Evolutionary conservation across 1,284 basidiomycete species (phyloP).

Genomic region (Neolentinus lepideus): DNA sequence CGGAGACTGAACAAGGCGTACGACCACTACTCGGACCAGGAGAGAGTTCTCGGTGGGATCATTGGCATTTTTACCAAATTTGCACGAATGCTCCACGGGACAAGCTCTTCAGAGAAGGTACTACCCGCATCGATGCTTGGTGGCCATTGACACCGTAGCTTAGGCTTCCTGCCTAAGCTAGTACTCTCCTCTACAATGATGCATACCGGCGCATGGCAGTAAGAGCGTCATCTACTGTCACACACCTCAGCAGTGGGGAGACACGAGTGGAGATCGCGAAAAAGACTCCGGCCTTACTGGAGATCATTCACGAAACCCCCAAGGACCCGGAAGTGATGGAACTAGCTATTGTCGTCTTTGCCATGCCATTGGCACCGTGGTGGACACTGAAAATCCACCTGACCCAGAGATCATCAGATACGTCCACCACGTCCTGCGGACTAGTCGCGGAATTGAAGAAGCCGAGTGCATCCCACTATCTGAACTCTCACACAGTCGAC

Average conservation of each 20-base stretch:
- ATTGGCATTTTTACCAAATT: conserved; percentile 57
- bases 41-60: conserved; percentile 42
- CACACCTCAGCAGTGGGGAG: conserved; percentile 49
- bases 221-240: conserved; percentile 46
- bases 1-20: conserved; percentile 38
- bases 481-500: conserved; percentile 47
- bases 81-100: conserved; percentile 50
- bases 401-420: conserved; percentile 28
- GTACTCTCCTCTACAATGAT: conserved; percentile 31
- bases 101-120: conserved; percentile 49
- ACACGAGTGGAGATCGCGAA: conserved; percentile 45
- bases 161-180: conserved; percentile 48
- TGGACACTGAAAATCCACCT: conserved; percentile 29
- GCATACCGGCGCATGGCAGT: conserved; percentile 34
- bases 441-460: conserved; percentile 36
- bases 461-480: conserved; percentile 32
- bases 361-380: conserved; percentile 40
- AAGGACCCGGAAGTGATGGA: conserved; percentile 44
- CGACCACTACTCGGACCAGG: conserved; percentile 27
- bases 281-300: conserved; percentile 30
- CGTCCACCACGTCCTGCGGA: conserved; percentile 37
- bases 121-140: conserved; percentile 5
- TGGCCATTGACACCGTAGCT: neutral
- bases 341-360: conserved; percentile 41
- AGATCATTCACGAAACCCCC: conserved; percentile 37